Evolutionary conservation across 208 protist species (phyloP).

Genomic region (Leptomonas pyrrhocoris): DNA sequence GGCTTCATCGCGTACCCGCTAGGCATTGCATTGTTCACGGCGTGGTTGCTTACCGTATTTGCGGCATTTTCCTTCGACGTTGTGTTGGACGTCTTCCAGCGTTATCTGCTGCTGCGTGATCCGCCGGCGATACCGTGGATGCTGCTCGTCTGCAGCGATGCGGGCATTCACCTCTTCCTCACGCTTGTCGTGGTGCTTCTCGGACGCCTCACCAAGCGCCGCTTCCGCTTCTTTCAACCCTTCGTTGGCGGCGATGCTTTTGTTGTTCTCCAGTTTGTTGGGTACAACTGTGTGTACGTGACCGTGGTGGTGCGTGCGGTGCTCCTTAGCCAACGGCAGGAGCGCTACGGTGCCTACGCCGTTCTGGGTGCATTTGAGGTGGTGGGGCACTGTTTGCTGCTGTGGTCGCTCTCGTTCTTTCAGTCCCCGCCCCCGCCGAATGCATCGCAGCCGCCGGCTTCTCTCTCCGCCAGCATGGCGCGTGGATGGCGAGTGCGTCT

Average conservation of each 20-base stretch:
- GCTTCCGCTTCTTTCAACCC: conserved; percentile 71
- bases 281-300: conserved; percentile 43
- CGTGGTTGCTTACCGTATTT: conserved; percentile 51
- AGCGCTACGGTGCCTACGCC: conserved; percentile 62
- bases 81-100: conserved; percentile 76
- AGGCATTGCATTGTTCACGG: conserved; percentile 42
- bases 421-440: conserved; percentile 18
- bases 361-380: conserved; percentile 56
- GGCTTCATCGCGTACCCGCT: conserved; percentile 22
- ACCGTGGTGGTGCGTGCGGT: conserved; percentile 44
- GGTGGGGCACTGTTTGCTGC: conserved; percentile 46
- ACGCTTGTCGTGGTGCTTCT: conserved; percentile 40
- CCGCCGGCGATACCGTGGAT: conserved; percentile 46
- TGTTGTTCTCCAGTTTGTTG: conserved; percentile 67
- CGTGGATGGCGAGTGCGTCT: conserved; percentile 33
- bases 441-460: background rate
- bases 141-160: conserved; percentile 36
- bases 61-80: conserved; percentile 53
- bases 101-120: conserved; percentile 15
- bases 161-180: conserved; percentile 45
- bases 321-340: conserved; percentile 22
- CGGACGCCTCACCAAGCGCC: conserved; percentile 36
- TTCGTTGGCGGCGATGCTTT: conserved; percentile 72
- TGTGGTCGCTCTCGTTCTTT: conserved; percentile 74
- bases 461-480: background rate